A percentile compares a stretch with the other conserved stretches of the same genome.
These are phyloP conservation scores for Trichocladium antarcticum DNA, from an alignment of 495 filamentous ascomycete genomes.

Conservation along the genomic window DNA sequence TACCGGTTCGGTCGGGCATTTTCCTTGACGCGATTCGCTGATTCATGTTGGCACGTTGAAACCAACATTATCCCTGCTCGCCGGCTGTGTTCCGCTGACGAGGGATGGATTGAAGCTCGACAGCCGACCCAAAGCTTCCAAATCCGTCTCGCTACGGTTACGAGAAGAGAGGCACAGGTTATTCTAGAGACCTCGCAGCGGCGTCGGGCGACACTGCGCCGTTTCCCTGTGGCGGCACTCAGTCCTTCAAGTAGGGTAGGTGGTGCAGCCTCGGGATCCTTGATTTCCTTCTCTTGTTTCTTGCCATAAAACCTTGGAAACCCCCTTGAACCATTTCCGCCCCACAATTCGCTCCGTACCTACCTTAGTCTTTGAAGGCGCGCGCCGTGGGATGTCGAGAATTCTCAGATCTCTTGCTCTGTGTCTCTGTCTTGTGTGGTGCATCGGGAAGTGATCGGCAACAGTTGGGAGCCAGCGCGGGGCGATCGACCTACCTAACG, in stretches of 20 bases:
- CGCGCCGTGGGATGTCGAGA: slow-evolving; percentile 9
- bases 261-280: neutral
- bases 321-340: neutral
- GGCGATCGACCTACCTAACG: neutral
- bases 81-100: too few relatives aligned
- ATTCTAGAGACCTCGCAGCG: neutral
- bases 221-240: neutral
- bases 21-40: neutral
- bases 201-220: slow-evolving; percentile 7
- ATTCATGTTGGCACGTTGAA: neutral
- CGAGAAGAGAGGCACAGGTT: neutral
- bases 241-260: neutral
- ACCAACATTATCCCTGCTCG: neutral
- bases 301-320: slow-evolving; percentile 3
- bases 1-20: too few relatives aligned
- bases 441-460: slow-evolving; percentile 14
- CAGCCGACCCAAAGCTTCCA: slow-evolving; percentile 4
- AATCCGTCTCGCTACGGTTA: neutral
- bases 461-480: slow-evolving; percentile 14
- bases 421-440: slow-evolving; percentile 21
- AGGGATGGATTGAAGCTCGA: neutral
- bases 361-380: neutral
- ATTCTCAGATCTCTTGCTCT: slow-evolving; percentile 15
- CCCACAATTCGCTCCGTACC: neutral
- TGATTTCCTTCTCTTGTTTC: neutral